These are phyloP conservation scores for Hortaea sp. DNA, from an alignment of 2,329 filamentous ascomycete species.

Conservation along the genomic window DNA sequence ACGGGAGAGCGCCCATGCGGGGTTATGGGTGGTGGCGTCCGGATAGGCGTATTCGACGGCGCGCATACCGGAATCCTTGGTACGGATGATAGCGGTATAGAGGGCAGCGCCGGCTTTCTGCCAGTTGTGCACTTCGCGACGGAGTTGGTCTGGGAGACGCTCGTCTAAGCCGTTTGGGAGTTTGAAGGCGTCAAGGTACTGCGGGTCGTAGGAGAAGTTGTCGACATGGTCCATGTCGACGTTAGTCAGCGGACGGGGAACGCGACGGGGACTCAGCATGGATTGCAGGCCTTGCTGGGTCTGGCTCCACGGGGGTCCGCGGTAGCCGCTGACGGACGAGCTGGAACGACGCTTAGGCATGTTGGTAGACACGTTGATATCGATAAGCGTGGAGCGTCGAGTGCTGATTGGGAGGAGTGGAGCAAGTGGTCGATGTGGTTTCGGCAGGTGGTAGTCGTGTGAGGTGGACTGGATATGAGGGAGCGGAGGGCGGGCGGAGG, in stretches of 20 bases:
- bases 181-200: constrained; percentile 29
- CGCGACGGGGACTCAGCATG: constrained; percentile 12
- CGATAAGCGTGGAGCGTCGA: not conserved
- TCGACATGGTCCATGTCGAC: constrained; percentile 16
- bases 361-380: not conserved
- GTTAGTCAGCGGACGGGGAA: constrained; percentile 9
- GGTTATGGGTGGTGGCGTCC: constrained; percentile 4
- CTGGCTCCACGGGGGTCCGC: constrained; percentile 3
- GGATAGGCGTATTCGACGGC: constrained; percentile 24
- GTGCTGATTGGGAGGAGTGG: not conserved
- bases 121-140: constrained; percentile 26
- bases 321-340: not conserved
- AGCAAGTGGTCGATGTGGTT: not conserved
- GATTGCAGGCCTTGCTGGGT: constrained; percentile 13
- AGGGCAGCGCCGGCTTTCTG: constrained; percentile 37
- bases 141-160: constrained; percentile 27
- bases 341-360: not conserved
- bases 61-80: constrained; percentile 23
- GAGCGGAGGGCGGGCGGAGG: not conserved
- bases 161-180: constrained; percentile 28
- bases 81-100: constrained; percentile 30
- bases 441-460: not conserved
- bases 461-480: too few relatives aligned
- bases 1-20: not conserved
- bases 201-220: constrained; percentile 26